Evolutionary conservation across 1,284 basidiomycete genomes (phyloP).

Genomic region (Cystobasidiaceae sp.): DNA sequence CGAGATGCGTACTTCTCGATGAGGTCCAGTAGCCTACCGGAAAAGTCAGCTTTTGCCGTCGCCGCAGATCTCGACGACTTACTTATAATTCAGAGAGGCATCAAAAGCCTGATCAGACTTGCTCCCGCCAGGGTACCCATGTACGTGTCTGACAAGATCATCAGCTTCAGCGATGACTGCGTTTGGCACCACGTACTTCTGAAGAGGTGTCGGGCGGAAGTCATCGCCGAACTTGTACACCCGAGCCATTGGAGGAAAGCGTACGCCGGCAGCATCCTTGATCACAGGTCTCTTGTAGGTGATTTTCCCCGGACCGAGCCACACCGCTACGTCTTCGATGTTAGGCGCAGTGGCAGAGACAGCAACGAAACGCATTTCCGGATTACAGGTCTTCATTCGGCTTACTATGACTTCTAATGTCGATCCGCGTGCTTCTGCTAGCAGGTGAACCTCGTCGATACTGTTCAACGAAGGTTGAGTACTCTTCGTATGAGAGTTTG

Average conservation of each 20-base stretch:
- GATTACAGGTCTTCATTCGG: slow-evolving; percentile 70
- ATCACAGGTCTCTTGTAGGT: slow-evolving; percentile 41
- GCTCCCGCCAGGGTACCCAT: slow-evolving; percentile 51
- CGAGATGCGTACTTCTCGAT: slow-evolving; percentile 64
- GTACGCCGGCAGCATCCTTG: slow-evolving; percentile 41
- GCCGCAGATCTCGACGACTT: neutral
- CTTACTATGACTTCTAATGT: slow-evolving; percentile 88
- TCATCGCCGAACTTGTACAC: slow-evolving; percentile 87
- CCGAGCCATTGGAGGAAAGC: slow-evolving; percentile 51
- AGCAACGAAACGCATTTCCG: slow-evolving; percentile 70
- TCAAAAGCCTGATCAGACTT: slow-evolving; percentile 76
- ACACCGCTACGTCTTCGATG: slow-evolving; percentile 77
- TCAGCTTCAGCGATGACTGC: neutral
- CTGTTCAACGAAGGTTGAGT: slow-evolving; percentile 27
- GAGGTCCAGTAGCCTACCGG: slow-evolving; percentile 59
- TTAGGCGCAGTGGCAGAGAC: slow-evolving; percentile 94
- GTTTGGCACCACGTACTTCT: slow-evolving; percentile 54
- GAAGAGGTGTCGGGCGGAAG: slow-evolving; percentile 76
- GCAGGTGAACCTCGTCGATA: slow-evolving; percentile 91
- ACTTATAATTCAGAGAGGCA: slow-evolving; percentile 59
- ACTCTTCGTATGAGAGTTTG: neutral
- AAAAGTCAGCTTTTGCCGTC: neutral
- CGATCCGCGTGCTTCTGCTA: slow-evolving; percentile 81
- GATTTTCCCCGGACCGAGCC: slow-evolving; percentile 61
- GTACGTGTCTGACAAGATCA: slow-evolving; percentile 51